These are phyloP conservation scores for Phytophthora vignae DNA, from an alignment of 352 stramenopile species.

Conservation along the genomic window DNA sequence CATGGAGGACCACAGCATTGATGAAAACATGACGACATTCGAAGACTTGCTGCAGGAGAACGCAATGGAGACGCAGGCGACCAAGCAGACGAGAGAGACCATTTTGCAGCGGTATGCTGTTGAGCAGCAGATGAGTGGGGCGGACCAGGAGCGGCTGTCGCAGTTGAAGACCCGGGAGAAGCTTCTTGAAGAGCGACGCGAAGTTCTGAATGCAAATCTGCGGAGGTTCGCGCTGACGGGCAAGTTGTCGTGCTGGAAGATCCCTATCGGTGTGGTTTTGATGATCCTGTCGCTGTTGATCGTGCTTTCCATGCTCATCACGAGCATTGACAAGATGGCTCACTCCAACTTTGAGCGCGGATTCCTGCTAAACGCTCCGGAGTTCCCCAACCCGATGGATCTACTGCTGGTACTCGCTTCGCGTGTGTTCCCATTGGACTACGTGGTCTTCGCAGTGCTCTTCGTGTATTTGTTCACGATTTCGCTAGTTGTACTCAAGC, in stretches of 20 bases:
- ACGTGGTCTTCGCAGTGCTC: constrained; percentile 79
- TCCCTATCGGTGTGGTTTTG: constrained; percentile 69
- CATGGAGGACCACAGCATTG: constrained; percentile 77
- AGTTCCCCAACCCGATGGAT: constrained; percentile 83
- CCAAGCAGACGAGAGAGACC: constrained; percentile 72
- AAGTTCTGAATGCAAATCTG: constrained; percentile 74
- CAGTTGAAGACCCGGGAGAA: constrained; percentile 78
- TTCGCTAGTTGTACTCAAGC: constrained; percentile 76
- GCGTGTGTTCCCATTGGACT: constrained; percentile 82
- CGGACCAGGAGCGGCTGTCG: constrained; percentile 75
- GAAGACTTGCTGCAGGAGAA: constrained; percentile 80
- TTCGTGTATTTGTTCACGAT: constrained; percentile 86
- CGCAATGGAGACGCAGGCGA: constrained; percentile 73
- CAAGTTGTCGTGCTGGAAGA: constrained; percentile 68
- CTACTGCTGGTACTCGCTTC: constrained; percentile 77
- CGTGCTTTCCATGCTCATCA: constrained; percentile 78
- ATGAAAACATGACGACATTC: constrained; percentile 76
- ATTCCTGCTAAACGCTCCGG: constrained; percentile 72
- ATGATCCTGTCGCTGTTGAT: constrained; percentile 75
- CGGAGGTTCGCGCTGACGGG: constrained; percentile 56
- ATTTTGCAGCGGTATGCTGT: constrained; percentile 74
- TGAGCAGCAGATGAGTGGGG: constrained; percentile 69
- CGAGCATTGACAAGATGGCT: constrained; percentile 80
- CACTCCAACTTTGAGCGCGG: constrained; percentile 76
- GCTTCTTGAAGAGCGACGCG: constrained; percentile 69